Evolutionary conservation across 129 eudicot genomes (phyloP).

Genomic region (Flaveria linearis): DNA sequence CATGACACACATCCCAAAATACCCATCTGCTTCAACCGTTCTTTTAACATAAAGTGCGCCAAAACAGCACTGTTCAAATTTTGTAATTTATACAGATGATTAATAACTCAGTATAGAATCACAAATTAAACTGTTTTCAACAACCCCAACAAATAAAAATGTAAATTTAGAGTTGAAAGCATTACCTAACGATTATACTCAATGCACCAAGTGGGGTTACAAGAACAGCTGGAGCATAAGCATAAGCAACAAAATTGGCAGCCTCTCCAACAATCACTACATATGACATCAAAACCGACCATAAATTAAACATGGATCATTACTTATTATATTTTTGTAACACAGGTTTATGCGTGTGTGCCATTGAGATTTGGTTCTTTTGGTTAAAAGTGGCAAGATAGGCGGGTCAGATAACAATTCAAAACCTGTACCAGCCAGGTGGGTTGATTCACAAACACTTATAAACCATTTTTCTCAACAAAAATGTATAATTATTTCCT

Average conservation of each 20-base stretch:
- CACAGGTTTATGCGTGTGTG: no score
- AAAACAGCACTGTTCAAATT: conserved; percentile 67
- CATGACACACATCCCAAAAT: conserved; percentile 78
- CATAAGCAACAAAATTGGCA: conserved; percentile 94
- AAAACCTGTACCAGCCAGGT: neutral
- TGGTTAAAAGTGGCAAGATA: neutral
- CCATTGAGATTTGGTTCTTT: no score
- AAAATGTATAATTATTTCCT: neutral
- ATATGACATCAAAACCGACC: conserved; percentile 20
- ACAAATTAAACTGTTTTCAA: no score
- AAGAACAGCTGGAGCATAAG: conserved; percentile 86
- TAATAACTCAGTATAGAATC: neutral
- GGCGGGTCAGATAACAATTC: neutral
- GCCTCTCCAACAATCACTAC: conserved; percentile 89
- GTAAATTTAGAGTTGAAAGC: neutral
- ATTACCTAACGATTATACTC: conserved; percentile 85
- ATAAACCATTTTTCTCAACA: neutral
- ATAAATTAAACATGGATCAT: no score
- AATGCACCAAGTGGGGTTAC: conserved; percentile 97
- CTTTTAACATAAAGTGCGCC: conserved; percentile 86
- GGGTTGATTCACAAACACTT: neutral
- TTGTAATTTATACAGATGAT: neutral
- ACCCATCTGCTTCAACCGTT: conserved; percentile 66
- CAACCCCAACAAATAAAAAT: no score
- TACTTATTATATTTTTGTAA: no score